Evolutionary conservation across 495 filamentous ascomycete genomes (phyloP), one percentile per base, ranked within the genome.

Genomic region (Talaromyces stipitatus): DNA sequence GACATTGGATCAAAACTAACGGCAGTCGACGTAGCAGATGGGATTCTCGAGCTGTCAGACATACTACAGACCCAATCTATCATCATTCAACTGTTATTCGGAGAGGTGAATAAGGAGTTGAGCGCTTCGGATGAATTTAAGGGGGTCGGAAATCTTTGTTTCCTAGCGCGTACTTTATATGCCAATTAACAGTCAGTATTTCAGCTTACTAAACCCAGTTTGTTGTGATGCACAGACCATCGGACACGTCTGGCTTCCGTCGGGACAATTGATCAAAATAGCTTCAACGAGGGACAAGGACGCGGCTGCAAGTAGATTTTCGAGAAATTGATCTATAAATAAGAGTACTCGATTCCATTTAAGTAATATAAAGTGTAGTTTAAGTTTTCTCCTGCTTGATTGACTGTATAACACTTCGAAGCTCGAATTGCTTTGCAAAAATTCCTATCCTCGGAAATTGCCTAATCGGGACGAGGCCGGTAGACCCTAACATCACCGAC

Each of bases 251-350:
- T 23, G 10, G 9, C 8, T 26, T 54, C 51, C 51, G 51, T 33
- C 51, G 51, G 51, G 10, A 54, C 29, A 54, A 54, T 30, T 54
- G n/a, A 22, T 26, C 28, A 51, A 14, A 1, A 51, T 20, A 51
- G 48, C 48, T 54, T 18, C 50, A 27, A 29, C n/a, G 29, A 24
- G 28, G 14, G n/a, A n/a, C n/a, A n/a, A n/a, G n/a, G n/a, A n/a
- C n/a, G n/a, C n/a, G n/a, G n/a, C n/a, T n/a, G n/a, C n/a, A n/a
- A n/a, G n/a, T n/a, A n/a, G n/a, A n/a, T n/a, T n/a, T n/a, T n/a
- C n/a, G n/a, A n/a, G n/a, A n/a, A n/a, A 7, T 20, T 33, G 11
- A 27, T 41, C 3, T 18, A 41, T 41, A 41, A 8, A 41, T 18
- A 41, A 41, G 16, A 36, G 32, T n/a, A 36, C 6, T 36, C 16